Base-by-base conservation (phyloP, 2,329 filamentous ascomycete species). In the Emydomyces testavorans region DNA sequence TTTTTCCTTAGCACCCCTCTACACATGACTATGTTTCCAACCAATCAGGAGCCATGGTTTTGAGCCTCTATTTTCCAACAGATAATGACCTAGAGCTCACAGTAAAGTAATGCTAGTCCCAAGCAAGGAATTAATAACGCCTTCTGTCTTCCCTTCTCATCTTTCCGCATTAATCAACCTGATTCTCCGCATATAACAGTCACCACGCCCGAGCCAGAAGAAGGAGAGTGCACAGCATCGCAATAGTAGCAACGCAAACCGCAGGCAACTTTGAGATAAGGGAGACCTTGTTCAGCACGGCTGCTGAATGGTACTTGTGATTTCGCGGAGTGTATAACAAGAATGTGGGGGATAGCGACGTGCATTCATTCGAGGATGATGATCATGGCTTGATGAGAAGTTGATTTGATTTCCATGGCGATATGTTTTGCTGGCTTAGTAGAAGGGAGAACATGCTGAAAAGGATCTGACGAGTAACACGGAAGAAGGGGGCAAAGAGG, bases 321-420 rank as follows among this genome's bases (percentile, higher is more conserved):
- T 53, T 50, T 65, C 62, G 28, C 55, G 64, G 53, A 54, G 57
- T 42, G 48, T 71, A 50, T 68, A 62, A 50, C 53, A 56, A 13
- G 53, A 56, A 53, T 71, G 71, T 56, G 64, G 65, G 62, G 1
- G 49, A 60, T 13, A 53, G 63, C 28, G 55, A 58, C 51, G 36
- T 70, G 52, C 60, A 64, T 50, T 51, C 70, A 1, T 71, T 69
- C 53, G 59, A 65, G 4, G 60, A 61, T 0, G 67, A 71, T 50
- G 64, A 70, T 53, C 68, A 72, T 57, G 63, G 64, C 10, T 55
- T 71, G 43, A 66, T 58, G n/a, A 71, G 55, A 59, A 53, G 36
- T 55, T 67, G 57, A 56, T 71, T 15, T 7, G 58, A 61, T 6
- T 71, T 71, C n/a, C 51, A 58, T 65, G 4, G 56, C 61, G 15